Base-by-base conservation (phyloP, 345 rosid species). In the Ceriops zippeliana region DNA sequence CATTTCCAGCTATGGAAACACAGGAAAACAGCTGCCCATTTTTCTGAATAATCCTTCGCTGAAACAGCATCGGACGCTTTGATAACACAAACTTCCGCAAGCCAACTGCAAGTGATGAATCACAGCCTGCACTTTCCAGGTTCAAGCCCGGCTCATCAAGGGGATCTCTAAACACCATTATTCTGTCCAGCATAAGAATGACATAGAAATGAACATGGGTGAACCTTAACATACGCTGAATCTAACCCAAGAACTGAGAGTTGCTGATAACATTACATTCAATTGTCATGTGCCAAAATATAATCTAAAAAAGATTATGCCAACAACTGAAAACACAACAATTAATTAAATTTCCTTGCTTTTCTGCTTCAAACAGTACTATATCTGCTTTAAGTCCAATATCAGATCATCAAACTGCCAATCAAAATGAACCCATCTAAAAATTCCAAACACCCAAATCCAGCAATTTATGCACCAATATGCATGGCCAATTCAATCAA, bases 101-200 rank as follows among this genome's bases (percentile, higher is more conserved):
- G 38, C 62, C 61, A 61, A 63, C 59, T 61, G 51, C 65, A 20
- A 49, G 57, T 19, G 38, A 42, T 6, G 76, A 65, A 61, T 62
- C 58, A 64, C 51, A 34, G 42, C 49, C 76, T 58, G 70, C 20
- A 60, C 69, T 69, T 27, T 68, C 76, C 51, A 30, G 30, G 67
- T 72, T 65, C 64, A 31, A 6, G 21, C 72, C 75, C 17, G 38
- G 75, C 60, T 69, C 51, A 67, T 66, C 61, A 31, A 77, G 70
- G 51, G 42, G 64, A 52, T 78, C 76, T 62, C 84, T 75, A 58
- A 81, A 81, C 74, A 81, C 84, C 84, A 81, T 74, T 68, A 26
- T 38, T 42, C 49, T 42, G 49, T 15, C 49, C 49, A 42, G 49
- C 49, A 42, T 42, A 42, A 17, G 3, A 42, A 42, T 13, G 19